Percentiles rank a stretch among this genome's conserved stretches.
These are phyloP conservation scores for Kurtzmaniella quercitrusa DNA, from an alignment of 1,139 yeast species.

Conservation along the genomic window DNA sequence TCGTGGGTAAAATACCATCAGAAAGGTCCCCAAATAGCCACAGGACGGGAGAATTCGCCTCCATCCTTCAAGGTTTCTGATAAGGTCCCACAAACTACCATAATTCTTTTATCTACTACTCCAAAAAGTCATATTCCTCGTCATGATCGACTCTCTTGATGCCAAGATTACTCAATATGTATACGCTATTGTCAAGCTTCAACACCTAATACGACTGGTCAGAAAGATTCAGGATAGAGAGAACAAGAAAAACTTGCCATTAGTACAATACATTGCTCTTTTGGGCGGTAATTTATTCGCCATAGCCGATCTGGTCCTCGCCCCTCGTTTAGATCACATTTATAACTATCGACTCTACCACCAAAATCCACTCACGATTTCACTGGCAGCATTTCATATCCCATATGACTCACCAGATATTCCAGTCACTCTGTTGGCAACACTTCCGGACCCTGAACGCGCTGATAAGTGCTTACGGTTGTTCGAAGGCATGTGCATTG, in stretches of 20 bases:
- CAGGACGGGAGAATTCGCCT: background rate
- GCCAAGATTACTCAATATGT: conserved; percentile 38
- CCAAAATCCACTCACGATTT: conserved; percentile 23
- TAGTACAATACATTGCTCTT: conserved; percentile 35
- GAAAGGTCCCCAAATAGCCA: background rate
- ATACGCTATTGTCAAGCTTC: conserved; percentile 34
- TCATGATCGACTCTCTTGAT: conserved; percentile 21
- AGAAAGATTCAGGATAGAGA: conserved; percentile 5
- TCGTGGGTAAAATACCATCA: background rate
- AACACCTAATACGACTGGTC: conserved; percentile 18
- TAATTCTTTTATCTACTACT: too few species aligned
- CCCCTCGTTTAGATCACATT: conserved; percentile 38
- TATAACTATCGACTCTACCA: conserved; percentile 38
- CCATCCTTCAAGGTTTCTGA: background rate
- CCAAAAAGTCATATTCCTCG: too few species aligned
- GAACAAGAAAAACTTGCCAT: conserved; percentile 15
- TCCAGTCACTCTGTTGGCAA: conserved; percentile 24
- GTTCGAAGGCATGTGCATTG: conserved; percentile 31
- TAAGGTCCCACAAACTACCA: background rate
- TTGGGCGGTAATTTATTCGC: conserved; percentile 45
- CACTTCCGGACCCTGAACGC: conserved; percentile 25
- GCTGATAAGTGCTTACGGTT: conserved; percentile 33
- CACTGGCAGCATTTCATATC: conserved; percentile 35
- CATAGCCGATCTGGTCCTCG: conserved; percentile 44
- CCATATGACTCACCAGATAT: conserved; percentile 38